Evolutionary conservation across 2,329 filamentous ascomycete species (phyloP), one percentile per base, ranked within the genome.

Genomic region (Claviceps cyperi): DNA sequence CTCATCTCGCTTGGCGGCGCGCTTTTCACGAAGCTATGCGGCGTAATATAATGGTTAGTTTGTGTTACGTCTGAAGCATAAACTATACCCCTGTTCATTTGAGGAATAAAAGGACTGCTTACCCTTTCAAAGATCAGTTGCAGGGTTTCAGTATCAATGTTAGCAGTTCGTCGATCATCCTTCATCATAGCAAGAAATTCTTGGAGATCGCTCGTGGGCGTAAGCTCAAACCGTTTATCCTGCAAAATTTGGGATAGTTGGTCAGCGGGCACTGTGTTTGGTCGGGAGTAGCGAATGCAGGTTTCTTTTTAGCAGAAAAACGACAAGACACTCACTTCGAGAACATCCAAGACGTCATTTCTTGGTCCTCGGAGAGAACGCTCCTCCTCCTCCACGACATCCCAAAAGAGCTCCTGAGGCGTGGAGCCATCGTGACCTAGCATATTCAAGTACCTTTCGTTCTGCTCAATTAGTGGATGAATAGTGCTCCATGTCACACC

Each of bases 321-420:
- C 44, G n/a, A 47, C 40, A 21, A 3, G 17, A 11, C 14, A 70
- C 82, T 73, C 67, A 92, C 87, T 74, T 94, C 86, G 58, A 95
- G 75, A 57, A 92, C 87, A 68, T 95, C 89, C 56, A 92, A 72
- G 39, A 94, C 85, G 61, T 89, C 81, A 62, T 92, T 94, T 53
- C 87, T 77, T 46, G 84, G 83, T 47, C 80, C 82, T 53, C 90
- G 83, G 46, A 96, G 72, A n/a, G 83, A 81, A 51, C 86, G 81
- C 62, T 98, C 91, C 65, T 97, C 89, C 64, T 95, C 89, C 64
- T 97, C 92, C 24, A 97, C 76, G 46, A 90, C 73, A 64, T 98
- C 92, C 88, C 91, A 96, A 70, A 98, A 97, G 6, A 98, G 73
- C 60, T 97, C 89, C 56, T 95, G 76, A 14, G 92, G 87, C 4